Evolutionary conservation across 2,329 filamentous ascomycete genomes (phyloP), one percentile per base, ranked within the genome.

Genomic region (Trichoderma sp.): DNA sequence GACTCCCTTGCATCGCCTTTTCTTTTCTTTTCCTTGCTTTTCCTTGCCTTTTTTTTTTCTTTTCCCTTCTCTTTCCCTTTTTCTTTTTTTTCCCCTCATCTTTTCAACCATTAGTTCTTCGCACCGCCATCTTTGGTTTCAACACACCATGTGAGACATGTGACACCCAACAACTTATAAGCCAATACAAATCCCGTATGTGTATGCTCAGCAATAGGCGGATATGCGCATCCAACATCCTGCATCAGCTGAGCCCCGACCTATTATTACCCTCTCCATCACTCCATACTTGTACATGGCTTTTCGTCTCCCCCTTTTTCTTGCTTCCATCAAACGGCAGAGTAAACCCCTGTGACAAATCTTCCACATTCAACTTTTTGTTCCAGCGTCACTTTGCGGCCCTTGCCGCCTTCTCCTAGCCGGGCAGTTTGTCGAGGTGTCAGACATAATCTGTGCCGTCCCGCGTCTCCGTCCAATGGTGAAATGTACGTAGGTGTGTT

Each of bases 291-390:
- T 26, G 28, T 20, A 15, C 58, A 64, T 23, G 15, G 11, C 62
- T 26, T 23, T 28, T 32, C 34, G 20, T 9, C 50, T 36, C 39
- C 65, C 55, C 43, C 65, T 39, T 62, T 53, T 26, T 4, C 26
- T 20, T 20, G 17, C 30, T 50, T 55, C 43, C 57, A n/a, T 62
- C 32, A 72, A 36, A 69, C 82, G 6, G 84, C 84, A 47, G 93
- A 97, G 82, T 96, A 98, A 4, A 97, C 91, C 17, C 91, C 93
- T 71, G 92, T 95, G 13, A 95, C 91, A 74, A 89, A 90, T 73
- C 92, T 88, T 20, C 95, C 95, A 79, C 95, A 98, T 80, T 96
- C 93, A 12, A 97, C 90, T 76, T 90, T 90, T 83, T 98, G 95
- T 84, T 97, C 94, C 75, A 97, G 84, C 69, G 87, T 91, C 17